phyloP scores from a whole-genome alignment of 1,284 basidiomycete species.

The Inonotus obliquus region DNA sequence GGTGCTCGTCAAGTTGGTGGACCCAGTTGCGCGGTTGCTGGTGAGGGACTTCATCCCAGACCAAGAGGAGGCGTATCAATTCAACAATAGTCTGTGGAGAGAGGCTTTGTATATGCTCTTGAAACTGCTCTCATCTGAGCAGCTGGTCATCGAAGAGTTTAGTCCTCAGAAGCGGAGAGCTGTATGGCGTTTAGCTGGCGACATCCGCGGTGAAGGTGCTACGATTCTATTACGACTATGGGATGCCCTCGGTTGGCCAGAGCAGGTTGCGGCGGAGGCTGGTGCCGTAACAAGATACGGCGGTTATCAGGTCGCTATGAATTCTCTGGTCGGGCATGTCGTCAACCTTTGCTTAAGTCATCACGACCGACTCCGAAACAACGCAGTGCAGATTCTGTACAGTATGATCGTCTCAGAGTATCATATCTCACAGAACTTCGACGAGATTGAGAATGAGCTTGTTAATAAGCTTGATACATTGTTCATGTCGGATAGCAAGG shows the following conservation, averaged over 20 bases:
- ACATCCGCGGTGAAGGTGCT: conserved; percentile 90
- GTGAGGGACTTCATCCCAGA: conserved; percentile 80
- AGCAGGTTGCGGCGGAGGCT: conserved; percentile 44
- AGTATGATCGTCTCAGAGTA: conserved; percentile 96
- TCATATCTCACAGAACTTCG: conserved; percentile 75
- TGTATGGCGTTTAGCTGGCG: conserved; percentile 93
- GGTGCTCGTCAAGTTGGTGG: conserved; percentile 84
- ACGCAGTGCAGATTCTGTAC: conserved; percentile 89
- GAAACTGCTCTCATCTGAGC: conserved; percentile 83
- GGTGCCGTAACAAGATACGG: conserved; percentile 54
- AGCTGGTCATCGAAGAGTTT: conserved; percentile 92
- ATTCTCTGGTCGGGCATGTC: conserved; percentile 85
- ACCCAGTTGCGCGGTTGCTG: conserved; percentile 74
- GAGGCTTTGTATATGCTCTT: conserved; percentile 81
- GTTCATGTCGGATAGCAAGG: conserved; percentile 87
- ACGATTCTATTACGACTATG: conserved; percentile 81
- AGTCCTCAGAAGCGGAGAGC: conserved; percentile 92
- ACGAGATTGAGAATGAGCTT: conserved; percentile 90
- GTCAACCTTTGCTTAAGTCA: conserved; percentile 93
- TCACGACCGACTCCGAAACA: conserved; percentile 87
- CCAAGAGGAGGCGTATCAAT: conserved; percentile 55
- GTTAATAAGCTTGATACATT: conserved; percentile 91
- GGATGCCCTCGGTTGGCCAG: conserved; percentile 82
- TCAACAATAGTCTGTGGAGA: conserved; percentile 80
- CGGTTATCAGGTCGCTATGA: conserved; percentile 83